Evolutionary conservation across 106 monocot genomes (phyloP), one percentile per base, ranked within the genome.

Genomic region (Acorus gramineus): DNA sequence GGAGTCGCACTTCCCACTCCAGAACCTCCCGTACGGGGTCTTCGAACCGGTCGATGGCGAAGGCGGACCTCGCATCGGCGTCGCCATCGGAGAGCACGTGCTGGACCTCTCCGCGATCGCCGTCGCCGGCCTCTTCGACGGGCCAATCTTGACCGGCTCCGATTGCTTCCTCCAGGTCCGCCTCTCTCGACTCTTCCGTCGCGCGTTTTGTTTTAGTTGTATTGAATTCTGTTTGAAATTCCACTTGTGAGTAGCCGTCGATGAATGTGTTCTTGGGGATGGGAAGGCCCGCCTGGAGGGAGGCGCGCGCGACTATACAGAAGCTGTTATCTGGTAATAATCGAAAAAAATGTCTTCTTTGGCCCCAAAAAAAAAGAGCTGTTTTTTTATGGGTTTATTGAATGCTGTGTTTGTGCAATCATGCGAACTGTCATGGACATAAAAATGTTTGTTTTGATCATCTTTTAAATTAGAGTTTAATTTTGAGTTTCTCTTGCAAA

Each of bases 11-110:
- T 99, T 99, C 73, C 92, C 98, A 2, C 64, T 84, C 46, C 85
- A 99, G 71, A 99, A 99, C 81, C 84, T 99, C 45, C 92, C 98
- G 55, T 99, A 68, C 76, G 98, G 98, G 65, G 81, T 99, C 49
- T 99, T 89, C 92, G 83, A 81, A 11, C 85, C 72, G 11, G 0
- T 64, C 28, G 44, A 62, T 42, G 61, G 13, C 42, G 55, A 50
- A 52, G 63, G 11, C 49, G 44, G 43, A 8, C 63, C 86, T 14
- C 82, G 90, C 9, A 82, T 83, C 54, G 98, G 84, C 43, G 92
- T 92, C 5, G 98, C 98, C 53, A 98, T 98, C 72, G 98, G 88
- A 3, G 85, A 98, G 57, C 66, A 65, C 64, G 98, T 89, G 47
- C 92, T 98, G 66, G 85, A 98, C 62, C 91, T 92, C 57, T 80